These are phyloP conservation scores for Sclerotiophoma versabilis DNA, from an alignment of 2,329 filamentous ascomycete genomes.

Conservation along the genomic window DNA sequence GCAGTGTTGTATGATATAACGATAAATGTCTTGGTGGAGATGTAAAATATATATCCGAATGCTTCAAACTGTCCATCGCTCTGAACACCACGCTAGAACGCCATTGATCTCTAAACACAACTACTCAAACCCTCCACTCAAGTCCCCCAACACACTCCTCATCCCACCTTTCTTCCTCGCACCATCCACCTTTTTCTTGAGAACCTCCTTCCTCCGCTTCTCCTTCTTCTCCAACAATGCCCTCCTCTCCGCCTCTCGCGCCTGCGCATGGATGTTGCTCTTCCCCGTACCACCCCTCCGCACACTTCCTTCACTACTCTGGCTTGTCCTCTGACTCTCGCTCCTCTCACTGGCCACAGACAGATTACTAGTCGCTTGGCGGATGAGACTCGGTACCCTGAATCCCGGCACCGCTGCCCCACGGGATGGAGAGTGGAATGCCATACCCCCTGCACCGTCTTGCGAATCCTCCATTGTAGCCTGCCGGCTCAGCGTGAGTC, in stretches of 20 bases:
- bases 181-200: slow-evolving; percentile 53
- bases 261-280: slow-evolving; percentile 66
- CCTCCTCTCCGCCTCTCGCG: slow-evolving; percentile 64
- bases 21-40: background rate
- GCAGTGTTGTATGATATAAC: background rate
- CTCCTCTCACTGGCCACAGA: slow-evolving; percentile 43
- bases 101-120: background rate
- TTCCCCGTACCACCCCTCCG: slow-evolving; percentile 63
- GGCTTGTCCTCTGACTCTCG: slow-evolving; percentile 15
- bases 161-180: slow-evolving; percentile 33
- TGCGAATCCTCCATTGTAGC: slow-evolving; percentile 34
- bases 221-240: slow-evolving; percentile 60
- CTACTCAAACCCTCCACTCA: slow-evolving; percentile 49
- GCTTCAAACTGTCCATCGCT: background rate
- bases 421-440: slow-evolving; percentile 61
- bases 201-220: slow-evolving; percentile 57
- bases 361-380: slow-evolving; percentile 70
- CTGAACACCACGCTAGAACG: background rate
- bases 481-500: slow-evolving; percentile 72
- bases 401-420: slow-evolving; percentile 55
- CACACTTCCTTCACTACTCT: slow-evolving; percentile 43
- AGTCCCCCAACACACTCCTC: slow-evolving; percentile 43
- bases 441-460: slow-evolving; percentile 53
- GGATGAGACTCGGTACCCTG: slow-evolving; percentile 74
- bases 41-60: background rate